Conservation (phyloP, 1,284 basidiomycete genomes). For the Boletus smithii region DNA sequence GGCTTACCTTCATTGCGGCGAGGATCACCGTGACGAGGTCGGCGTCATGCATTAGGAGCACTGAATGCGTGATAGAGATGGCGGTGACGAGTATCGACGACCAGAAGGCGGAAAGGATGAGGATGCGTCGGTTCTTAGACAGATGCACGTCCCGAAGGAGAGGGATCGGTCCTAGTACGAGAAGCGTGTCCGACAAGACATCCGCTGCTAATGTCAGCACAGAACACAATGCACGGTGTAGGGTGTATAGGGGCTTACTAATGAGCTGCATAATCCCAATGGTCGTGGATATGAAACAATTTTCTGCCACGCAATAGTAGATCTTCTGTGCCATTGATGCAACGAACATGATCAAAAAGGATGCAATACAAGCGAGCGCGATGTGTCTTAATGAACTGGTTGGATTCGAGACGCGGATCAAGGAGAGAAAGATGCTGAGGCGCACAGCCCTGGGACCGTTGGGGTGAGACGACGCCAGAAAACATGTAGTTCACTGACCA, state of each 20-base stretch:
- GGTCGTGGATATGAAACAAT: not conserved
- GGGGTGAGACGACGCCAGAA: not conserved
- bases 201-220: constrained; percentile 3
- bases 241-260: too few species aligned
- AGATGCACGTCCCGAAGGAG: constrained; percentile 6
- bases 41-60: too few species aligned
- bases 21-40: not conserved
- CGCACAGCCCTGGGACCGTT: constrained; percentile 7
- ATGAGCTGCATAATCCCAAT: constrained; percentile 10
- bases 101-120: constrained; percentile 7
- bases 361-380: not conserved
- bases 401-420: constrained; percentile 13
- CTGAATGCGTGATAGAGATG: constrained; percentile 7
- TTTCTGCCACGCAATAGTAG: constrained; percentile 1
- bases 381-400: not conserved
- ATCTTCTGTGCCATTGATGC: constrained; percentile 4
- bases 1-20: constrained; percentile 5
- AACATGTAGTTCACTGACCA: constrained; percentile 3
- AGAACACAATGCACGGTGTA: too few species aligned
- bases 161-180: constrained; percentile 4
- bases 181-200: not conserved
- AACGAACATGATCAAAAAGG: constrained; percentile 6
- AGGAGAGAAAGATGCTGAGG: constrained; percentile 11
- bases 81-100: constrained; percentile 7
- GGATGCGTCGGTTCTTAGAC: constrained; percentile 7